Evolutionary conservation across 805 yeast genomes (phyloP), one percentile per base, ranked within the genome.

Genomic region (Ogataea siamensis): DNA sequence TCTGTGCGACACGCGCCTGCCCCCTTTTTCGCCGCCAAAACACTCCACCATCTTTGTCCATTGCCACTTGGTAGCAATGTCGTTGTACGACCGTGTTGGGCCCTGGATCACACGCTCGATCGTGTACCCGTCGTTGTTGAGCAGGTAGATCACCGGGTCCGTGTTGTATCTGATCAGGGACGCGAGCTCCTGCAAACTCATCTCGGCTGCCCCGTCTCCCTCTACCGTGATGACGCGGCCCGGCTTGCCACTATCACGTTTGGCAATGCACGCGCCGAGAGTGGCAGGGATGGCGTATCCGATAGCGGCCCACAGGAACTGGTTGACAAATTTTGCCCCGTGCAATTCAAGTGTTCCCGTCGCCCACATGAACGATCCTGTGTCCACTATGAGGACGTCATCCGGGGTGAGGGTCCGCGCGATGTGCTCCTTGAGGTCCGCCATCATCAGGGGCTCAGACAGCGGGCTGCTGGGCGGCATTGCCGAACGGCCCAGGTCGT

Each of bases 11-110:
- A 80, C 63, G 19, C 48, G 53, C 17, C 50, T 47, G 20, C 61
- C 55, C 7, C 63, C 59, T 2, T 37, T 28, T 11, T 59, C 52
- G 47, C 71, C 87, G n/a, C 88, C 89, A 53, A 89, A 83, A 14
- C 76, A 72, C 44, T 71, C 67, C 47, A 85, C 68, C 36, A 86
- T 63, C 41, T 76, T 66, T 7, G 81, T 70, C 95, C 95, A 88
- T 47, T 81, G 57, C 76, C 78, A 71, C n/a, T 58, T 50, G 6
- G 60, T 61, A 37, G 68, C 64, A 29, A 74, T 71, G 45, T 74
- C 78, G 47, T 74, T 74, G 47, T 73, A 74, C 0, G 72, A 58
- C 36, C 76, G 60, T 4, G 62, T 50, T n/a, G 76, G 73, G 4
- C 78, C 79, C 41, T 61, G 59, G 35, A 74, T 71, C 14, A 63